Conservation (phyloP, 176 grass and related monocot species). For the Phoenix dactylifera region DNA sequence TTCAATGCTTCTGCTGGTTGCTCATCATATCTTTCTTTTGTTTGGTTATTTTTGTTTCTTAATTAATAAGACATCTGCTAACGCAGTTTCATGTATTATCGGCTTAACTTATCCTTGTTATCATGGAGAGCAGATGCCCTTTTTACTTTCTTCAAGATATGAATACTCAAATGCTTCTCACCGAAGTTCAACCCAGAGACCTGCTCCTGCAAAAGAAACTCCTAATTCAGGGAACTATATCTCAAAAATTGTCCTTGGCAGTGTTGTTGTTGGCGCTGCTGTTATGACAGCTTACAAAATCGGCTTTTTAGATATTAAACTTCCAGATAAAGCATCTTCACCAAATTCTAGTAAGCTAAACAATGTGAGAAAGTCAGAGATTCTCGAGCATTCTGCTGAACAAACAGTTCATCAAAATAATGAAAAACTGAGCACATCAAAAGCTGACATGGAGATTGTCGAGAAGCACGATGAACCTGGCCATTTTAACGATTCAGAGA, state of each 20-base stretch:
- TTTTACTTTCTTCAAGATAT: constrained; percentile 47
- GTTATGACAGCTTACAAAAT: constrained; percentile 58
- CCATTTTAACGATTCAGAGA: constrained; percentile 21
- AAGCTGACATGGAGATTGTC: constrained; percentile 32
- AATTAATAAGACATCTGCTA: neutral
- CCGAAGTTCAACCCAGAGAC: constrained; percentile 36
- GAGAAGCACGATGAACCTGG: constrained; percentile 22
- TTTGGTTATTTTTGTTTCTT: neutral
- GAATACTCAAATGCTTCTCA: constrained; percentile 56
- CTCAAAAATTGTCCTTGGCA: constrained; percentile 58
- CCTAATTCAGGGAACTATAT: constrained; percentile 42
- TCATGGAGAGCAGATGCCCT: constrained; percentile 27
- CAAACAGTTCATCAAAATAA: constrained; percentile 21
- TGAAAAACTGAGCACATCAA: constrained; percentile 19
- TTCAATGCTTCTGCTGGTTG: too few species aligned
- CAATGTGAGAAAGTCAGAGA: constrained; percentile 29
- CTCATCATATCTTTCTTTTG: too few species aligned
- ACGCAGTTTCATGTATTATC: neutral
- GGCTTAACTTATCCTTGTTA: neutral
- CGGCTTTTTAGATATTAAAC: constrained; percentile 50
- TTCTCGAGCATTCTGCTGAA: constrained; percentile 35
- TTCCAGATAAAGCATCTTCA: constrained; percentile 35
- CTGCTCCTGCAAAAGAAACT: constrained; percentile 33
- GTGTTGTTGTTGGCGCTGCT: constrained; percentile 50
- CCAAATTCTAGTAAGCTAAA: constrained; percentile 20